Evolutionary conservation across 768 basidiomycete species (phyloP), one percentile per base, ranked within the genome.

Genomic region (Mycena capillaripes): DNA sequence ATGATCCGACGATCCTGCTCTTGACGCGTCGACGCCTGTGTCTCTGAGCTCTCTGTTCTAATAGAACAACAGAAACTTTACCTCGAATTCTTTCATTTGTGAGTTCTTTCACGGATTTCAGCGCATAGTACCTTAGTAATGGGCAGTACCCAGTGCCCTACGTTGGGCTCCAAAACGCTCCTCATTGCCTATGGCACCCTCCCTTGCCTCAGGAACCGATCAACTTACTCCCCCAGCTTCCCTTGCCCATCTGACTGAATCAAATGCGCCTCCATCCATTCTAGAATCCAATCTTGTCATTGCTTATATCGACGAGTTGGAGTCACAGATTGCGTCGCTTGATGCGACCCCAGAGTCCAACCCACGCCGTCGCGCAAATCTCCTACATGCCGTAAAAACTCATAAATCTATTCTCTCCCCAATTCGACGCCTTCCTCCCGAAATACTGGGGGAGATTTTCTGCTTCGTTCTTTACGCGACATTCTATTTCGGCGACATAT

Each of bases 391-490:
- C 12, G 2, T 46, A 17, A 9, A 34, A 34, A 23, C 21, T 2
- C 38, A 56, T 14, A 42, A 46, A 56, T 10, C 40, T 38, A n/a
- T 56, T 42, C 38, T 55, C 10, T 42, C 52, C 19, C 53, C 64
- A 2, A 27, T 64, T 3, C 62, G 62, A 27, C 62, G n/a, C 40
- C 32, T 64, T 4, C 62, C 62, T 25, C 40, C 50, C n/a, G 68
- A 69, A 38, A 69, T 63, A 12, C 59, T 69, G 16, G 52, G 27
- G 16, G 60, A 63, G 21, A 69, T 69, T 9, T 70, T 65, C 46
- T 48, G 23, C 23, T 27, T 57, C 19, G 23, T 42, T 40, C 56
- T 60, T 11, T 8, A 27, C 5, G 42, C 64, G 3, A 36, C 48
- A 17, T 66, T 53, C 25, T 21, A 27, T 34, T 58, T 63, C 10